phyloP scores from a whole-genome alignment of 495 filamentous ascomycete species.

The Hamigera avellanea region DNA sequence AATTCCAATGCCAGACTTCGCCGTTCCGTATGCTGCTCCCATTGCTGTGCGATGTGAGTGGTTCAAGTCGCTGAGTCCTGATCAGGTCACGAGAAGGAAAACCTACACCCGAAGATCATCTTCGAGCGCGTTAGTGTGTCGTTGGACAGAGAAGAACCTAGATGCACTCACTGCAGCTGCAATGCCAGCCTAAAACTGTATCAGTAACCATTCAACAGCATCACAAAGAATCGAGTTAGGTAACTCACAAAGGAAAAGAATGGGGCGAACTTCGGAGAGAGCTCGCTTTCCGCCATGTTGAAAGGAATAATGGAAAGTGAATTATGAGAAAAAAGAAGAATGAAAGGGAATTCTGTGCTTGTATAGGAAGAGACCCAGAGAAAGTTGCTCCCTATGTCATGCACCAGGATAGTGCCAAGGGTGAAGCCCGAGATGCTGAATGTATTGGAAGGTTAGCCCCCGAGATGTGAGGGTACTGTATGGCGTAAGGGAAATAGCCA shows the following conservation, averaged over 20 bases:
- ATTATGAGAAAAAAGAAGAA: constrained; percentile 3
- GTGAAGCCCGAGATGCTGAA: too few species aligned
- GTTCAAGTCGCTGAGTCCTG: constrained; percentile 5
- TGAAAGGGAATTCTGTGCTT: background rate
- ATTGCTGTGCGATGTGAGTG: constrained; percentile 42
- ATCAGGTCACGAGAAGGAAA: constrained; percentile 8
- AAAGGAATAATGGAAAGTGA: background rate
- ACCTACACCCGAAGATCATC: constrained; percentile 86
- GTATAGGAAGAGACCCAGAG: too few species aligned
- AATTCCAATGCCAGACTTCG: constrained; percentile 95
- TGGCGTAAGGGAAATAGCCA: too few species aligned
- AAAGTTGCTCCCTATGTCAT: too few species aligned
- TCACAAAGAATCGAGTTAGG: background rate
- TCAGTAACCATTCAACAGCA: constrained; percentile 5
- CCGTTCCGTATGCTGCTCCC: constrained; percentile 94
- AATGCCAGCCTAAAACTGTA: constrained; percentile 57
- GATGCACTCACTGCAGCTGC: constrained; percentile 74
- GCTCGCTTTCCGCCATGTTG: constrained; percentile 56
- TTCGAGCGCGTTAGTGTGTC: constrained; percentile 22
- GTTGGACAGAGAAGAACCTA: constrained; percentile 1
- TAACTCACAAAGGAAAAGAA: constrained; percentile 90
- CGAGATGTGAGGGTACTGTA: too few species aligned
- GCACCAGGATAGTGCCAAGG: too few species aligned
- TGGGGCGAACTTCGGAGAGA: constrained; percentile 82
- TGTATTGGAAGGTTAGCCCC: too few species aligned